Conservation (phyloP, 2,329 filamentous ascomycete species). For the Talaromyces albobiverticillius region DNA sequence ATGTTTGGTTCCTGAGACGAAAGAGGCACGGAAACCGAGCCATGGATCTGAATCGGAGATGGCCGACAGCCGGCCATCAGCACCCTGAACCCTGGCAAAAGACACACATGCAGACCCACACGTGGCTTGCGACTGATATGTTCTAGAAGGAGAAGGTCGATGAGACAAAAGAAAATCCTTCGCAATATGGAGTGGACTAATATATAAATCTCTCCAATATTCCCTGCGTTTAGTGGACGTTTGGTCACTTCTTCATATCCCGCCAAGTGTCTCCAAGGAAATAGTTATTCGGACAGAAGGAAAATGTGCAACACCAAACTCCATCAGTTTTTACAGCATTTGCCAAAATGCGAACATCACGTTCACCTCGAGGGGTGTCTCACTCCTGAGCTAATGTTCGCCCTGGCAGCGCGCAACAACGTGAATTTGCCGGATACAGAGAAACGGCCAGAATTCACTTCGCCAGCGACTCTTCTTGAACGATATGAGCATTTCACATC, state of each 20-base stretch:
- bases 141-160: background rate
- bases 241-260: background rate
- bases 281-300: too few relatives aligned
- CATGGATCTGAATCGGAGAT: constrained; percentile 4
- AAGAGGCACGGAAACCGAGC: too few relatives aligned
- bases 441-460: constrained; percentile 62
- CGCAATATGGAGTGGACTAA: background rate
- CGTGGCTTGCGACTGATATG: background rate
- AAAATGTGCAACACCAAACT: constrained; percentile 29
- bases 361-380: constrained; percentile 76
- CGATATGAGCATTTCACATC: constrained; percentile 68
- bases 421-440: constrained; percentile 56
- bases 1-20: too few relatives aligned
- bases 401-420: constrained; percentile 64
- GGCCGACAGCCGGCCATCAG: constrained; percentile 9
- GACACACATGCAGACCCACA: background rate
- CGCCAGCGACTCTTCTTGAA: constrained; percentile 55
- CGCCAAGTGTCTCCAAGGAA: too few relatives aligned
- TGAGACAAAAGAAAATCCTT: background rate
- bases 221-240: background rate
- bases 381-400: constrained; percentile 67
- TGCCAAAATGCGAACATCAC: constrained; percentile 81
- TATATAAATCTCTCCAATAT: background rate
- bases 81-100: too few relatives aligned
- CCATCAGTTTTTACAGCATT: constrained; percentile 59